Base-by-base conservation (phyloP, 768 basidiomycete species). In the Boletus eberwhitei region DNA sequence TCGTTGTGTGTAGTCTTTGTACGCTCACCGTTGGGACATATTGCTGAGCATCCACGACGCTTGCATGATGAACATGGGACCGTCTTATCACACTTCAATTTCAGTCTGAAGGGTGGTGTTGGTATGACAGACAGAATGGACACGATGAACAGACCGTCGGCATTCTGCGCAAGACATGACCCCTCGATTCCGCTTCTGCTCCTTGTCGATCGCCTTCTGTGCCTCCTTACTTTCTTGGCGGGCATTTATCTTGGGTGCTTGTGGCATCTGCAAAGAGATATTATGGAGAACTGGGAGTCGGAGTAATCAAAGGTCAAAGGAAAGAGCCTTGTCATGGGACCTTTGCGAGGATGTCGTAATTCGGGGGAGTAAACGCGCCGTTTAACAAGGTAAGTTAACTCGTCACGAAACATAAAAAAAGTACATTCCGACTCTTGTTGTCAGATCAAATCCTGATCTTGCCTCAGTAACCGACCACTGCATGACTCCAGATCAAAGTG, bases 1-100 rank as follows among this genome's bases (percentile, higher is more conserved):
- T 7, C 16, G 13, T 14, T 50, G 16, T 19, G 5, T 0, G 29
- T 5, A 16, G 26, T 13, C 17, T n/a, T 8, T 39, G 26, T 16
- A 34, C 8, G 32, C 56, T 16, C 55, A 67, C 74, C 87, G 61
- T 88, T 88, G 4, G 87, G 87, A 70, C 88, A 90, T 50, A 90
- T 90, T 12, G 84, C 84, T 6, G 84, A 81, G 62, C 88, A 90
- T 29, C 88, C 88, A 60, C 88, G 75, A 39, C 88, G 81, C 64
- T 83, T 87, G 67, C 88, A 86, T 6, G 77, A 79, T 1, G 76
- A 72, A 58, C 78, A 79, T 1, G 76, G 77, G 13, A 78, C 80
- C 4, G 80, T 86, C 70, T 89, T 90, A 71, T 89, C 86, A 68
- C 88, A 90, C 68, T 85, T 87, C 41, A 87, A 66, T 64, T 87